Percentiles rank a stretch among this genome's conserved stretches.
Evolutionary conservation across 768 basidiomycete species (phyloP).

Genomic region (Pleurotus sapidus): DNA sequence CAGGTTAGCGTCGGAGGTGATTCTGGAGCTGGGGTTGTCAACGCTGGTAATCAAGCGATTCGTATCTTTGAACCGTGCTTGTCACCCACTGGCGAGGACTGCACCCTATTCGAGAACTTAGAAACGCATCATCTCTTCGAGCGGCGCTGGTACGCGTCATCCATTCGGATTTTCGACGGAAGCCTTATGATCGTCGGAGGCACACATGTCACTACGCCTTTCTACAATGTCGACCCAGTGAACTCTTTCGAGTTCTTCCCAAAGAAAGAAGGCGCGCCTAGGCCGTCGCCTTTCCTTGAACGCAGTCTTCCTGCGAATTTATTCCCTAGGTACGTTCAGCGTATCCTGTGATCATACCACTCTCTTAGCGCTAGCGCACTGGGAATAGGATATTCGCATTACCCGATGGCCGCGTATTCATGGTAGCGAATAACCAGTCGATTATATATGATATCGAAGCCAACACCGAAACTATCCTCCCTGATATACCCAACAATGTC

Average conservation of each 20-base stretch:
- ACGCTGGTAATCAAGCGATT: constrained; percentile 12
- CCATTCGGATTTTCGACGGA: constrained; percentile 25
- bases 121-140: constrained; percentile 18
- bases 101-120: constrained; percentile 25
- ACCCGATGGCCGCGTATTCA: constrained; percentile 44
- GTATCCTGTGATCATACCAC: no score
- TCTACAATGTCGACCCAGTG: constrained; percentile 26
- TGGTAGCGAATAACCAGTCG: constrained; percentile 30
- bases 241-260: constrained; percentile 30
- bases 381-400: constrained; percentile 37
- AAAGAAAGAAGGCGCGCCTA: constrained; percentile 24
- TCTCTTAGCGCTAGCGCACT: background rate
- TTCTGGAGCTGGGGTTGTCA: background rate
- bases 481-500: constrained; percentile 39
- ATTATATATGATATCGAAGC: constrained; percentile 31
- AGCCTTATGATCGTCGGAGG: constrained; percentile 29
- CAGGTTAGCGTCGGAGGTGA: constrained; percentile 19
- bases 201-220: constrained; percentile 18
- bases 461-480: constrained; percentile 29
- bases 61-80: constrained; percentile 27
- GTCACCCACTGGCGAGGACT: constrained; percentile 18
- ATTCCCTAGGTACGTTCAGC: constrained; percentile 34
- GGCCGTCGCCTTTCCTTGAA: constrained; percentile 32
- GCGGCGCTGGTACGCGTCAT: constrained; percentile 26
- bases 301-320: constrained; percentile 53